A percentile compares a stretch with the other conserved stretches of the same genome.
phyloP scores from a whole-genome alignment of 169 alveolate species.

The Cryptosporidium felis region DNA sequence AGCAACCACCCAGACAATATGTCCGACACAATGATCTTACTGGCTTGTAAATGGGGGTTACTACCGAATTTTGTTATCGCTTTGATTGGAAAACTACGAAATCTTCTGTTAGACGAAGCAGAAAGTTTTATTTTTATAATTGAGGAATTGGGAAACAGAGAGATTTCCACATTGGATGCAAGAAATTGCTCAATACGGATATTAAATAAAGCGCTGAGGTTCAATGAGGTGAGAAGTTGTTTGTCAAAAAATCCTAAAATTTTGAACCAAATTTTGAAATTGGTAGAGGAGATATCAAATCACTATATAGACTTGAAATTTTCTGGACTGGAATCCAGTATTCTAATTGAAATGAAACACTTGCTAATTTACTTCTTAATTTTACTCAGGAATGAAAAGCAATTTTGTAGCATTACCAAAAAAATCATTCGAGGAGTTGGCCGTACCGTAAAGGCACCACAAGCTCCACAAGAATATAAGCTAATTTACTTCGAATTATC shows the following conservation, averaged over 20 bases:
- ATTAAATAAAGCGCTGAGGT: not conserved
- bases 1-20: no score
- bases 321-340: not conserved
- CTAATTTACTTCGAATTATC: not conserved
- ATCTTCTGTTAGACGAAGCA: not conserved
- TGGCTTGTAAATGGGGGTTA: conserved; percentile 3
- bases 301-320: not conserved
- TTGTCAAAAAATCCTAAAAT: not conserved
- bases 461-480: not conserved
- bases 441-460: not conserved
- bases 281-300: not conserved
- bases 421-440: not conserved
- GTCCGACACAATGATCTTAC: not conserved
- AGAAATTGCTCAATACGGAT: not conserved
- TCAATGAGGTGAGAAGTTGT: not conserved
- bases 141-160: not conserved
- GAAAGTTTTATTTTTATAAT: no score
- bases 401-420: not conserved
- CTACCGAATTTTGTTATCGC: not conserved
- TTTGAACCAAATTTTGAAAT: not conserved
- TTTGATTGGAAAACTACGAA: not conserved
- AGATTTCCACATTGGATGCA: not conserved
- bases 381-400: not conserved
- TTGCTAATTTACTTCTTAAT: not conserved
- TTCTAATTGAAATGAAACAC: not conserved